A percentile compares a stretch with the other conserved stretches of the same genome.
Evolutionary conservation across 148 eudicot species (phyloP).

Genomic region (Fagopyrum tataricum): DNA sequence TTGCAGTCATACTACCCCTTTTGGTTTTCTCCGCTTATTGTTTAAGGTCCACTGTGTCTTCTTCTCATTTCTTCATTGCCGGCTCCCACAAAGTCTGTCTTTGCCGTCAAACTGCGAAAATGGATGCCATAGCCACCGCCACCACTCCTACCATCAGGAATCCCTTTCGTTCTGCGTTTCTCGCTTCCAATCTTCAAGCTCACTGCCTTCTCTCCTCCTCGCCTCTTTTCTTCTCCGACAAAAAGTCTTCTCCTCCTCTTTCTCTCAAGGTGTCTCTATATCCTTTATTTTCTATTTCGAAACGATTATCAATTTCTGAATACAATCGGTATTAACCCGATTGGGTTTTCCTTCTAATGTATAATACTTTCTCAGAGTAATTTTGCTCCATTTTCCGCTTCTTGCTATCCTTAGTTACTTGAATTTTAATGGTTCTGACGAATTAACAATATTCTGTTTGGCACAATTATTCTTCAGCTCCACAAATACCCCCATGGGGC

Average conservation of each 20-base stretch:
- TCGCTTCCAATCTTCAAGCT: slow-evolving; percentile 12
- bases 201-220: slow-evolving; percentile 11
- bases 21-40: too few species aligned
- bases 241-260: slow-evolving; percentile 7
- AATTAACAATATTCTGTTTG: neutral
- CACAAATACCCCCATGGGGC: neutral
- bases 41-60: too few species aligned
- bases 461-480: slow-evolving; percentile 1
- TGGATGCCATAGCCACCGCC: slow-evolving; percentile 22
- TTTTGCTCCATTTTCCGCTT: neutral
- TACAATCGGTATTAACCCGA: neutral
- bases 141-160: slow-evolving; percentile 18
- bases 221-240: slow-evolving; percentile 17
- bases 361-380: neutral
- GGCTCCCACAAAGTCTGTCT: neutral
- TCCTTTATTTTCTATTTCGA: neutral
- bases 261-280: slow-evolving; percentile 28
- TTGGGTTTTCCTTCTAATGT: neutral
- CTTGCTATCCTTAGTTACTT: neutral
- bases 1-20: too few species aligned
- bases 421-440: neutral
- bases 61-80: slow-evolving; percentile 12
- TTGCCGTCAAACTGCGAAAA: neutral
- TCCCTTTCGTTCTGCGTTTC: slow-evolving; percentile 9
- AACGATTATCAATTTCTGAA: neutral